Conservation (phyloP, 257 asterid genomes). For the Petunia axillaris region DNA sequence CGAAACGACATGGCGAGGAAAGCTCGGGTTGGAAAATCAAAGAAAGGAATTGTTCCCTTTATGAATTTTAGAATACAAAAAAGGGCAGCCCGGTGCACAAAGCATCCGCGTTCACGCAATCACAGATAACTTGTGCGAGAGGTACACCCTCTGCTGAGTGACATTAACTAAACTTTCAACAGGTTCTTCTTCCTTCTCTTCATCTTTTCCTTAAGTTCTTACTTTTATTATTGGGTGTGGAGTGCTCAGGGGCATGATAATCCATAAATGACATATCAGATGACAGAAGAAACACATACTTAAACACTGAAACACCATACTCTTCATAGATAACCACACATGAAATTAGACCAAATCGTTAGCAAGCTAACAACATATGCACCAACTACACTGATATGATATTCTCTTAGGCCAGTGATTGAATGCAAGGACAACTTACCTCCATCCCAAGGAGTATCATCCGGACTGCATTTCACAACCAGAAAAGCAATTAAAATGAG, state of each 20-base stretch:
- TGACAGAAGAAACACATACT: not conserved
- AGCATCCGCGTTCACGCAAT: not conserved
- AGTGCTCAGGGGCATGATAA: not conserved
- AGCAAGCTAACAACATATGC: not conserved
- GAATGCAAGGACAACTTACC: slow-evolving; percentile 56
- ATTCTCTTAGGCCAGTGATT: not conserved
- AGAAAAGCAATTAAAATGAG: slow-evolving; percentile 33
- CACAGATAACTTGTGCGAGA: not conserved
- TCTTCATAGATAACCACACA: slow-evolving; percentile 6
- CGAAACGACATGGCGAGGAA: not conserved
- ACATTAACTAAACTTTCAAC: not conserved
- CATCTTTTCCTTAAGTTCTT: not conserved
- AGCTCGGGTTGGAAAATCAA: not conserved
- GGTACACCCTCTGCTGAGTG: not conserved
- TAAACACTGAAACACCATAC: not conserved
- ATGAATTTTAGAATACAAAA: no score
- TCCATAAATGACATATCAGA: not conserved
- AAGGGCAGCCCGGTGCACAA: no score
- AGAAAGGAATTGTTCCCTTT: not conserved
- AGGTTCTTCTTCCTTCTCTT: not conserved
- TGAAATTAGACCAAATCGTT: slow-evolving; percentile 6
- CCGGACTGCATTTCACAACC: slow-evolving; percentile 64
- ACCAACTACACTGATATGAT: not conserved
- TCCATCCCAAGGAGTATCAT: slow-evolving; percentile 94
- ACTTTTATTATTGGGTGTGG: not conserved